Conservation (phyloP, 2,329 filamentous ascomycete genomes). For the Pseudodiploospora longispora region DNA sequence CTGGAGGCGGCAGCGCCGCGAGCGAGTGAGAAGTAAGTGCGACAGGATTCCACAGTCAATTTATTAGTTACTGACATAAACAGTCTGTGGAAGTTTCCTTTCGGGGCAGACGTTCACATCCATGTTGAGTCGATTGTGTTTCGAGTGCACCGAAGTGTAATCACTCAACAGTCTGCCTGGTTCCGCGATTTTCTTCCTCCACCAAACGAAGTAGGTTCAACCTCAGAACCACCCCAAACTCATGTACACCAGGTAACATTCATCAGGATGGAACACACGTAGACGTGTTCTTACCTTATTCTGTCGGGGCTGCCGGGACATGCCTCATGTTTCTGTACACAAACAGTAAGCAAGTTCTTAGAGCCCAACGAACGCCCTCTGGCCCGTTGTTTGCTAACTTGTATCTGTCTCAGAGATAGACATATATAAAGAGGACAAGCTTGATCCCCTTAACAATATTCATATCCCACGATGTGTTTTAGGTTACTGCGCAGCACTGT, state of each 20-base stretch:
- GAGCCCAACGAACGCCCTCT: not conserved
- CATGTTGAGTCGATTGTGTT: slow-evolving; percentile 15
- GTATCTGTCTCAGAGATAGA: slow-evolving; percentile 16
- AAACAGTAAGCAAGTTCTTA: slow-evolving; percentile 18
- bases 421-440: slow-evolving; percentile 18
- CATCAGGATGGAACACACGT: slow-evolving; percentile 20
- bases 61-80: not conserved
- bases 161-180: slow-evolving; percentile 24
- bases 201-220: slow-evolving; percentile 16
- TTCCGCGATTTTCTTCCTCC: slow-evolving; percentile 25
- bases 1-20: slow-evolving; percentile 19
- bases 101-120: slow-evolving; percentile 26
- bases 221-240: not conserved
- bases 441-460: slow-evolving; percentile 16
- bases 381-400: not conserved
- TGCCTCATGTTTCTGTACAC: slow-evolving; percentile 29
- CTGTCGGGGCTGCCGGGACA: slow-evolving; percentile 19
- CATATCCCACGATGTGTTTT: slow-evolving; percentile 25
- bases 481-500: slow-evolving; percentile 23
- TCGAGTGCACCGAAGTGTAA: slow-evolving; percentile 26
- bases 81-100: slow-evolving; percentile 24
- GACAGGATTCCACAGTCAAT: not conserved
- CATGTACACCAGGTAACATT: not conserved
- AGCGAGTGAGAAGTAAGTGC: slow-evolving; percentile 17
- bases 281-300: slow-evolving; percentile 16